Evolutionary conservation across 192 early-diverging fungal species (phyloP), one percentile per base, ranked within the genome.

Genomic region (Dispira simplex): DNA sequence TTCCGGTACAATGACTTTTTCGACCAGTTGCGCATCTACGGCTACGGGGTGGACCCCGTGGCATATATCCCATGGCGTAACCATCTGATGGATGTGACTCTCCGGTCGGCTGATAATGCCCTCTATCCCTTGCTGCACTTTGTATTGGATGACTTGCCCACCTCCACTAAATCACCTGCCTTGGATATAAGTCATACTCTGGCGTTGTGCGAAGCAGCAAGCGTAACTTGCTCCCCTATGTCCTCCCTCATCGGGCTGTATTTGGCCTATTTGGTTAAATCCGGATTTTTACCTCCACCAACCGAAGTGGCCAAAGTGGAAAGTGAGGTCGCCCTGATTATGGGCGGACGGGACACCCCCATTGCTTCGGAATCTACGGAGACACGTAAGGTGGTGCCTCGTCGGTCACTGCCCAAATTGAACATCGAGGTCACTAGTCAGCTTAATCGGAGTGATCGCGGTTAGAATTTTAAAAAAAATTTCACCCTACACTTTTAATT

Each of bases 71-170:
- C 83, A 27, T 99, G 97, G 97, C 77, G 95, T 27, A 78, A 85
- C 21, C 70, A 73, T 3, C 73, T 99, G 60, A 93, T 97, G 93
- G 93, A 96, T 27, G 83, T 86, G 65, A 96, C 93, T 14, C 83
- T 97, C 49, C 70, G 81, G 56, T 71, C 75, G 32, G 69, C 84
- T 27, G 89, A 94, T 69, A 82, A 90, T 64, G 91, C 97, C n/a
- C 80, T 99, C 60, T 99, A 81, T 79, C 97, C 95, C 32, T 81
- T 99, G 51, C 75, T 99, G 46, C 94, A 97, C 75, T 96, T 97
- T 73, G 97, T 99, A 8, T 77, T 99, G 54, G 95, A 99, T 71
- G 94, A 99, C 68, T 69, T 99, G 63, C 97, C 97, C 3, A 92
- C 92, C 0, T 83, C 85, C 21, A 97, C 94, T 46, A 94, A 93